Evolutionary conservation across 495 filamentous ascomycete genomes (phyloP), one percentile per base, ranked within the genome.

Genomic region (Penicillium soppii): DNA sequence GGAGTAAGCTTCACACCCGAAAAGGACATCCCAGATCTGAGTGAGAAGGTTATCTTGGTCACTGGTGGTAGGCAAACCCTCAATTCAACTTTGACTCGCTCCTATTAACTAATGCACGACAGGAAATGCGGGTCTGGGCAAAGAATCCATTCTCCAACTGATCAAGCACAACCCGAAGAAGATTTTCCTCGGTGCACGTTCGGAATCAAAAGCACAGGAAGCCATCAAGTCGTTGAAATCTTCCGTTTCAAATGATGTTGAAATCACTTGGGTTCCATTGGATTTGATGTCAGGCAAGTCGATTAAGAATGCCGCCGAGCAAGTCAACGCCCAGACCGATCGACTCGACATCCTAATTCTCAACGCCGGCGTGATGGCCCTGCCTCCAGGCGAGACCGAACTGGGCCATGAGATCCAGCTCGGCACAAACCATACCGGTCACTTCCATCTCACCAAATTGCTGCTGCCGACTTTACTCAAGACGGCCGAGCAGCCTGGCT

Each of bases 321-420:
- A 42, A 73, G 83, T 70, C 59, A 70, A 32, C 23, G 63, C 40
- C 63, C 53, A 70, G 35, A 79, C 82, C 27, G 55, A 74, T 36
- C 67, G 80, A 29, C 73, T 89, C 32, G 82, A 89, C 62, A 78
- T 86, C 21, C 57, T 88, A 3, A 81, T 89, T 63, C 85, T 70
- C 23, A 73, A 73, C 40, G 84, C 86, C 10, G 86, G 80, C 5
- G 75, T 88, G 45, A 88, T 88, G 85, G 69, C 73, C 22, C 39
- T 76, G 27, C 68, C 70, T 58, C 58, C 62, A 43, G 62, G 65
- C 7, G 56, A 59, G 46, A 79, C 62, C 49, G 67, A 55, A 38
- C 52, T 72, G 22, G 73, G 74, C 5, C 64, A 78, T 44, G 85
- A 87, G 58, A 64, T 73, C 32, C 83, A 87, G 53, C 70, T 88